These are phyloP conservation scores for Allantophomopsis cytisporea DNA, from an alignment of 2,329 filamentous ascomycete species.

Conservation along the genomic window DNA sequence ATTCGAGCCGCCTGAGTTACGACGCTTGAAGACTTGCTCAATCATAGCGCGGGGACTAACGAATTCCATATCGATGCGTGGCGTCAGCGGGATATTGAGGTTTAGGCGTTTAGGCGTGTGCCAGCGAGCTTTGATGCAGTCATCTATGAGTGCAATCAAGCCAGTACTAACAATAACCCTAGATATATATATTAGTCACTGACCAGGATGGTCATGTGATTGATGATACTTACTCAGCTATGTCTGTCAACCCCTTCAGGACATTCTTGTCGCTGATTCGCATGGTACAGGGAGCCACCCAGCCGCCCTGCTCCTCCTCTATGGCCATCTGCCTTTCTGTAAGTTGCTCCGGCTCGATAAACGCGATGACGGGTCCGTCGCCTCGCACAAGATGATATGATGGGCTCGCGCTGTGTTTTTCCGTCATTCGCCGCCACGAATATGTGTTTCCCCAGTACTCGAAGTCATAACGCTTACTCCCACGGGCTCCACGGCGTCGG, in stretches of 20 bases:
- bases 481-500: slow-evolving; percentile 50
- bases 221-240: slow-evolving; percentile 62
- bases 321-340: slow-evolving; percentile 55
- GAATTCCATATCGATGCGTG: slow-evolving; percentile 39
- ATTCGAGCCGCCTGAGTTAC: slow-evolving; percentile 10
- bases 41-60: slow-evolving; percentile 48
- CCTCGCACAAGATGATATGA: slow-evolving; percentile 71
- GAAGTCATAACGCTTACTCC: slow-evolving; percentile 72
- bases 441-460: slow-evolving; percentile 88
- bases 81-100: slow-evolving; percentile 35
- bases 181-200: slow-evolving; percentile 3
- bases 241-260: slow-evolving; percentile 55
- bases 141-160: slow-evolving; percentile 75
- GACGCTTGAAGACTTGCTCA: slow-evolving; percentile 47
- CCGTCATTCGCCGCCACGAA: slow-evolving; percentile 64
- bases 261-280: slow-evolving; percentile 70
- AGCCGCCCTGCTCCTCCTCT: slow-evolving; percentile 69
- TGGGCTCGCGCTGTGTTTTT: slow-evolving; percentile 52
- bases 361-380: slow-evolving; percentile 56
- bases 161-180: slow-evolving; percentile 87
- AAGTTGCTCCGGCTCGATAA: slow-evolving; percentile 71
- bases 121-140: slow-evolving; percentile 34
- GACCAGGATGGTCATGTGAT: background rate
- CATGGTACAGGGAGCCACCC: slow-evolving; percentile 83
- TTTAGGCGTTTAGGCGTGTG: slow-evolving; percentile 26